Evolutionary conservation across 352 stramenopile genomes (phyloP).

Genomic region (Phytophthora podocarpi): DNA sequence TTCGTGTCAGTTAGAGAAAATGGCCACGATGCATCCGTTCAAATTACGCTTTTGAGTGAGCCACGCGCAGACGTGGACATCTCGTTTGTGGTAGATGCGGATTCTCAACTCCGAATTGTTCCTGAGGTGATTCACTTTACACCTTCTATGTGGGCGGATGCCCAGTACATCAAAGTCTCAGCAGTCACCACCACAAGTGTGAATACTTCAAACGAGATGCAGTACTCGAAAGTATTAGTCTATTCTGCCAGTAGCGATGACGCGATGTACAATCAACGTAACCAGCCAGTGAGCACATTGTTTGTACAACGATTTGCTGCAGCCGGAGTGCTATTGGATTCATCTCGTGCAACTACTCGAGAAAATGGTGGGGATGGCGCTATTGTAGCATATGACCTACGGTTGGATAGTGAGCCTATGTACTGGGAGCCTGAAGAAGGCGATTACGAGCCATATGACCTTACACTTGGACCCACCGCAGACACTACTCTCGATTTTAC

Average conservation of each 20-base stretch:
- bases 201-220: constrained; percentile 13
- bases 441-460: constrained; percentile 44
- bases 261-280: constrained; percentile 42
- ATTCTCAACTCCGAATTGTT: constrained; percentile 34
- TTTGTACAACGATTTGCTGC: constrained; percentile 51
- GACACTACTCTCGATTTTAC: constrained; percentile 58
- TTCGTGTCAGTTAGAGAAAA: constrained; percentile 47
- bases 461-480: constrained; percentile 36
- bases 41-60: constrained; percentile 44
- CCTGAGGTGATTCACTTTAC: constrained; percentile 40
- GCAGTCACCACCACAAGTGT: constrained; percentile 3
- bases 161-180: constrained; percentile 30
- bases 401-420: constrained; percentile 59
- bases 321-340: constrained; percentile 45
- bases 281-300: constrained; percentile 23
- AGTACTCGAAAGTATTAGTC: constrained; percentile 33
- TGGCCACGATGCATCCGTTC: constrained; percentile 50
- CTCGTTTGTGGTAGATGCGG: constrained; percentile 26
- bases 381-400: constrained; percentile 39
- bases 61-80: constrained; percentile 47
- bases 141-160: constrained; percentile 33
- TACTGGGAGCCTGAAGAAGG: constrained; percentile 55
- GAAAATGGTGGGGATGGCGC: constrained; percentile 49
- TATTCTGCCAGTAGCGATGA: constrained; percentile 41
- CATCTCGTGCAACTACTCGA: constrained; percentile 30